These are phyloP conservation scores for Pythium oligandrum DNA, from an alignment of 352 stramenopile species.

Conservation along the genomic window DNA sequence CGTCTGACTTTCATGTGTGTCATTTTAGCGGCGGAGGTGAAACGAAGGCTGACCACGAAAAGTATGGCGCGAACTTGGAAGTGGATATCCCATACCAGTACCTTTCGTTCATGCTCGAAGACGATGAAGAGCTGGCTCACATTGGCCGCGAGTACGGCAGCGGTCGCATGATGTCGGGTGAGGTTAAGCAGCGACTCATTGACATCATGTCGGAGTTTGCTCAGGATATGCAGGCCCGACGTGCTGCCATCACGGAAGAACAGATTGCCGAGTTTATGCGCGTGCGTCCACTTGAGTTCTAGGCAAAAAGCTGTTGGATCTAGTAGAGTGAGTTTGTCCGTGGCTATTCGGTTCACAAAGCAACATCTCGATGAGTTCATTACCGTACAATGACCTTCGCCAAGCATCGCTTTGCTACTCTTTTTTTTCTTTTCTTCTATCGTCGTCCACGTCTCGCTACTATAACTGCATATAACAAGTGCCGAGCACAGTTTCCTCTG, in stretches of 20 bases:
- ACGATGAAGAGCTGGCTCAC: slow-evolving; percentile 94
- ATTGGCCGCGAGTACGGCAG: slow-evolving; percentile 95
- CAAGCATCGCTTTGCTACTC: too few relatives aligned
- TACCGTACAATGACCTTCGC: too few relatives aligned
- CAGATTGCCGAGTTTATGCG: slow-evolving; percentile 97
- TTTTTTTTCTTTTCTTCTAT: too few relatives aligned
- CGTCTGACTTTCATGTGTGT: slow-evolving; percentile 79
- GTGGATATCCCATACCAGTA: slow-evolving; percentile 99
- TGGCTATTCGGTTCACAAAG: slow-evolving; percentile 1
- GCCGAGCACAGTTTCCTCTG: too few relatives aligned
- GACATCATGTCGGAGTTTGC: slow-evolving; percentile 91
- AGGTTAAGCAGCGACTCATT: slow-evolving; percentile 98
- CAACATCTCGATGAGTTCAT: not conserved
- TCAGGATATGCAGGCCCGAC: slow-evolving; percentile 91
- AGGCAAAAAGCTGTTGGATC: slow-evolving; percentile 13
- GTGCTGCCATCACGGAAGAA: slow-evolving; percentile 93
- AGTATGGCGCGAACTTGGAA: slow-evolving; percentile 98
- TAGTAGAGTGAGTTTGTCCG: not conserved
- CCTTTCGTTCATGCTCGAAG: slow-evolving; percentile 99
- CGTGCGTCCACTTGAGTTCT: slow-evolving; percentile 90
- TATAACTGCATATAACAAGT: too few relatives aligned
- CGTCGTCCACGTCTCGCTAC: too few relatives aligned
- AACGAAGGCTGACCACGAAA: slow-evolving; percentile 97
- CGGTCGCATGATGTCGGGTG: slow-evolving; percentile 95
- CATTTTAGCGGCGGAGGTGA: slow-evolving; percentile 91